Percentiles rank a stretch among this genome's conserved stretches.
Conservation (phyloP, 192 early-diverging fungal genomes). For the Blastocladiella britannica region DNA sequence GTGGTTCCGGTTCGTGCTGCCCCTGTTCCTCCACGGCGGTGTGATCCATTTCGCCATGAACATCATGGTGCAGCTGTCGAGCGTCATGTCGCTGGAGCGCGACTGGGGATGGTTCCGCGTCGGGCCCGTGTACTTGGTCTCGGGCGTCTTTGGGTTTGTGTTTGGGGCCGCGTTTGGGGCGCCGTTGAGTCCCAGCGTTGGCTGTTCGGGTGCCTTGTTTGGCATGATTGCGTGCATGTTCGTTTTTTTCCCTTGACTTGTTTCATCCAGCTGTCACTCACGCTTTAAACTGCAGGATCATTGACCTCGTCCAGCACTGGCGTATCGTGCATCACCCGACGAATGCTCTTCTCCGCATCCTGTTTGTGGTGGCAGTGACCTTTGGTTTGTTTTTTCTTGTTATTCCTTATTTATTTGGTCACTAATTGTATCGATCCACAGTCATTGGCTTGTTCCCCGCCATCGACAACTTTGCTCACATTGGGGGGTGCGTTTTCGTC, state of each 20-base stretch:
- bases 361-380: neutral
- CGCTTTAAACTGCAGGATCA: neutral
- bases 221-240: constrained; percentile 9
- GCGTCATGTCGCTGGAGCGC: constrained; percentile 49
- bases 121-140: constrained; percentile 44
- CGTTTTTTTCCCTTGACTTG: neutral
- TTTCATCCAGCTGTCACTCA: constrained; percentile 1
- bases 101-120: constrained; percentile 56
- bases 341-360: neutral
- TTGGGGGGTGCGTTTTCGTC: constrained; percentile 43
- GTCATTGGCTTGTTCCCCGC: neutral
- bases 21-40: constrained; percentile 72
- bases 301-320: neutral
- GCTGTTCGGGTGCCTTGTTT: constrained; percentile 29
- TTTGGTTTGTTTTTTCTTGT: constrained; percentile 3
- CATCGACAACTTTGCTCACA: constrained; percentile 39
- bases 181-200: constrained; percentile 28
- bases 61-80: constrained; percentile 41
- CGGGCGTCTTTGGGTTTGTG: constrained; percentile 58
- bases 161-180: constrained; percentile 47
- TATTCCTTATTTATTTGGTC: neutral
- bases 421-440: neutral
- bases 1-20: constrained; percentile 54
- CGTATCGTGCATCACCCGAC: neutral
- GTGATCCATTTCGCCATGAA: constrained; percentile 59